A percentile compares a stretch with the other conserved stretches of the same genome.
phyloP scores from a whole-genome alignment of 1,139 yeast genomes.

The Taiozyma onychis region DNA sequence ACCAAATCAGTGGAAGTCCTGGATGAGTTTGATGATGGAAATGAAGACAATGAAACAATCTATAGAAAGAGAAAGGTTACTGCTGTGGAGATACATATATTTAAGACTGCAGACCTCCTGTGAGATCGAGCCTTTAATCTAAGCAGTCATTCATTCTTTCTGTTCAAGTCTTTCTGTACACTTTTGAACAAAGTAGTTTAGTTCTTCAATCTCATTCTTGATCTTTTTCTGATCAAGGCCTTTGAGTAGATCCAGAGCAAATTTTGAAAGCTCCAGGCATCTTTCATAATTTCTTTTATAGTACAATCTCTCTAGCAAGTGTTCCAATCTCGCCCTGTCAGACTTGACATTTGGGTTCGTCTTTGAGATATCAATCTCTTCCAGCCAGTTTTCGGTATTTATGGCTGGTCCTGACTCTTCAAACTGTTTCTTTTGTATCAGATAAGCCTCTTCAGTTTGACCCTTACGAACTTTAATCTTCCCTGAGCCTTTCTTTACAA shows the following conservation, averaged over 20 bases:
- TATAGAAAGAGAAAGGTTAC: slow-evolving; percentile 51
- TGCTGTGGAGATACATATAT: slow-evolving; percentile 50
- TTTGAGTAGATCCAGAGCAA: slow-evolving; percentile 27
- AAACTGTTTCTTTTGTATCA: slow-evolving; percentile 40
- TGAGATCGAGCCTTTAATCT: neutral
- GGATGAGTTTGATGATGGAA: slow-evolving; percentile 46
- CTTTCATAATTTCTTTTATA: slow-evolving; percentile 38
- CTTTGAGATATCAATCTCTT: slow-evolving; percentile 13
- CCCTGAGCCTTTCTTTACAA: slow-evolving; percentile 34
- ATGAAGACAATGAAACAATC: slow-evolving; percentile 28
- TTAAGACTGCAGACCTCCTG: slow-evolving; percentile 27
- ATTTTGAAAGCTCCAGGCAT: slow-evolving; percentile 38
- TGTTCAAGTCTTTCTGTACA: slow-evolving; percentile 25
- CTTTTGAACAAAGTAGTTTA: slow-evolving; percentile 36
- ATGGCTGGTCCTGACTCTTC: slow-evolving; percentile 42
- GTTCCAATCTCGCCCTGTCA: slow-evolving; percentile 25
- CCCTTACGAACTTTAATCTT: slow-evolving; percentile 42
- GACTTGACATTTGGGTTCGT: slow-evolving; percentile 24
- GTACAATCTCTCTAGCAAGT: slow-evolving; percentile 38
- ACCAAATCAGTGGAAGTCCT: slow-evolving; percentile 59
- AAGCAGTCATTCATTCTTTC: neutral
- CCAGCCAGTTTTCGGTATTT: slow-evolving; percentile 44
- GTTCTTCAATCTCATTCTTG: slow-evolving; percentile 42
- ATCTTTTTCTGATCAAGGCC: slow-evolving; percentile 27
- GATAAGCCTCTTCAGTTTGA: slow-evolving; percentile 51